Conservation (phyloP, 2,329 filamentous ascomycete species). For the Aspergillus terreus region DNA sequence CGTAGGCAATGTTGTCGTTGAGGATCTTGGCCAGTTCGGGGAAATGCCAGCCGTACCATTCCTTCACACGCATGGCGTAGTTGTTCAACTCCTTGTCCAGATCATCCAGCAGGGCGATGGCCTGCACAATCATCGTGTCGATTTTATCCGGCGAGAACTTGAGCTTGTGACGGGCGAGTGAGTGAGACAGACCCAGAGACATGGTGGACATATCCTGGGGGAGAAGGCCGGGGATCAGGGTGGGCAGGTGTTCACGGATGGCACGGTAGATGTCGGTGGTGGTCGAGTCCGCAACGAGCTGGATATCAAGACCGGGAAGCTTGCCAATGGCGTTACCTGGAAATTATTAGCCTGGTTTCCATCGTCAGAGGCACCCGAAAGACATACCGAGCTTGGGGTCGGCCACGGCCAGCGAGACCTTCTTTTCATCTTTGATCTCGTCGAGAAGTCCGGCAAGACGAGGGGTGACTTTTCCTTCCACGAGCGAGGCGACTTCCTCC, state of each 20-base stretch:
- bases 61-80: constrained; percentile 98
- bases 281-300: constrained; percentile 74
- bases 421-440: constrained; percentile 94
- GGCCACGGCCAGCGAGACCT: constrained; percentile 87
- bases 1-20: constrained; percentile 94
- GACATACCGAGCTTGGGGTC: constrained; percentile 75
- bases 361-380: not conserved
- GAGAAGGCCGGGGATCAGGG: constrained; percentile 82
- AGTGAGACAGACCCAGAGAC: constrained; percentile 94
- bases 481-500: constrained; percentile 82
- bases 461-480: constrained; percentile 91
- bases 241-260: constrained; percentile 84
- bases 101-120: constrained; percentile 88
- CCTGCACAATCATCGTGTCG: constrained; percentile 98
- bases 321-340: constrained; percentile 81
- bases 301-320: constrained; percentile 80
- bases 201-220: constrained; percentile 88
- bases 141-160: constrained; percentile 99
- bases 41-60: constrained; percentile 99
- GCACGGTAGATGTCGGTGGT: constrained; percentile 90
- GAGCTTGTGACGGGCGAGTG: constrained; percentile 92
- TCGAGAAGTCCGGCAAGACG: constrained; percentile 79
- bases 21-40: constrained; percentile 96
- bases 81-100: constrained; percentile 98
- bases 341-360: not conserved